phyloP scores from a whole-genome alignment of 1,284 basidiomycete species.

The Macrocystidia cucumis region DNA sequence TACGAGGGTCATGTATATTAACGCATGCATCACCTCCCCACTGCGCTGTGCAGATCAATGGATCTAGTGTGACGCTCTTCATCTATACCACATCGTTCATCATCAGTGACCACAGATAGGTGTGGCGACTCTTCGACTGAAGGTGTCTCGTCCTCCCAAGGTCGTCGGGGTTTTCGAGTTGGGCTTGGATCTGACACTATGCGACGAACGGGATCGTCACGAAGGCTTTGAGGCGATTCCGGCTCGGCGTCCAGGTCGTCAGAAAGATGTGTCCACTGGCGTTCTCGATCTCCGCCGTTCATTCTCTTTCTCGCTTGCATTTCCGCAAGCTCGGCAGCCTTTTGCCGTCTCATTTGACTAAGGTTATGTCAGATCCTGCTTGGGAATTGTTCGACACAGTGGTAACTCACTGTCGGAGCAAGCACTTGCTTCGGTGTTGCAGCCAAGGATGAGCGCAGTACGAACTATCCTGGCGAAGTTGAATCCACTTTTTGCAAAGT shows the following conservation, averaged over 20 bases:
- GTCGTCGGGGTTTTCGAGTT: too few relatives aligned
- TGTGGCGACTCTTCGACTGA: too few relatives aligned
- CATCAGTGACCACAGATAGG: conserved; percentile 21
- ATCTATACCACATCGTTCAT: conserved; percentile 18
- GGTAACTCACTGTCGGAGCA: conserved; percentile 60
- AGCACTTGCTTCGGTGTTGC: conserved; percentile 67
- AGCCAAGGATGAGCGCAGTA: conserved; percentile 75
- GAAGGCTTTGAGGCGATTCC: too few relatives aligned
- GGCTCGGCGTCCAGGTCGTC: too few relatives aligned
- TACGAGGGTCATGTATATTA: conserved; percentile 50
- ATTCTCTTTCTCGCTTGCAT: conserved; percentile 17
- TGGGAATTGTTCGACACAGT: too few relatives aligned
- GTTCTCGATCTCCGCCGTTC: conserved; percentile 22
- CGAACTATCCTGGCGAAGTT: conserved; percentile 62
- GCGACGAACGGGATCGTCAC: too few relatives aligned
- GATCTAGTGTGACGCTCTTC: conserved; percentile 10
- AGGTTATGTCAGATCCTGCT: conserved; percentile 9
- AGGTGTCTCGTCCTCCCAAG: too few relatives aligned
- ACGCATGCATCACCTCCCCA: conserved; percentile 24
- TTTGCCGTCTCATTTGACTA: conserved; percentile 44
- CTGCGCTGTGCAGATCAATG: conserved; percentile 4
- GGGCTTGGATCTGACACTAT: too few relatives aligned
- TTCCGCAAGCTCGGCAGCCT: conserved; percentile 31
- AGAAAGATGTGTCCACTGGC: too few relatives aligned
- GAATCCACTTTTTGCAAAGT: conserved; percentile 72